Conservation (phyloP, 75 land plant species). For the Sequoia sempervirens region DNA sequence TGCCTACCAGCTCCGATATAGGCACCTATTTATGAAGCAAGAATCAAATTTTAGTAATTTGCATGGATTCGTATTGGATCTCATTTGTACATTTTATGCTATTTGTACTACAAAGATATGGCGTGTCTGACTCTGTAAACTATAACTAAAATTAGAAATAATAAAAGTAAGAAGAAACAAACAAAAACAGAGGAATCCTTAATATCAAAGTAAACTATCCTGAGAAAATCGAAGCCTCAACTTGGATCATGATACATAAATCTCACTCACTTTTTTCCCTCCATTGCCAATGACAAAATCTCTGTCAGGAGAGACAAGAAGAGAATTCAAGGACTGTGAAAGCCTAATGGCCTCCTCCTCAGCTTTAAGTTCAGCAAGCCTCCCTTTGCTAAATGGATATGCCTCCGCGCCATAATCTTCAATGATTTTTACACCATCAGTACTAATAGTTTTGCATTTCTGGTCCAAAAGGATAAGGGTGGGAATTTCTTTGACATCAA, state of each 20-base stretch:
- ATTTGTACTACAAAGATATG: too few relatives aligned
- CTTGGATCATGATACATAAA: not conserved
- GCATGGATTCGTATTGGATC: not conserved
- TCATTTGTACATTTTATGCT: too few relatives aligned
- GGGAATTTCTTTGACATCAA: conserved; percentile 26
- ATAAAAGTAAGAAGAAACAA: too few relatives aligned
- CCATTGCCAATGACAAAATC: conserved; percentile 39
- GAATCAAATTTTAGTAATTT: not conserved
- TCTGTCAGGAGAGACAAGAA: conserved; percentile 22
- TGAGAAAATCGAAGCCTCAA: not conserved
- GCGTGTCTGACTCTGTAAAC: too few relatives aligned
- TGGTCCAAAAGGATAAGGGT: conserved; percentile 19
- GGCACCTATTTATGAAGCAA: conserved; percentile 31
- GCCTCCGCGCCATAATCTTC: conserved; percentile 33
- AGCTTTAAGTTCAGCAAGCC: conserved; percentile 29
- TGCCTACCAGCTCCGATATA: conserved; percentile 63
- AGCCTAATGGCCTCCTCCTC: conserved; percentile 16
- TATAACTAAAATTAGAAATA: too few relatives aligned
- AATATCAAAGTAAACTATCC: not conserved
- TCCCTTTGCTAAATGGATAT: conserved; percentile 35
- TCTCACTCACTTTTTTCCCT: conserved; percentile 27
- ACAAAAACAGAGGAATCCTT: not conserved
- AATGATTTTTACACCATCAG: conserved; percentile 22
- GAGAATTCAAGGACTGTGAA: conserved; percentile 15
- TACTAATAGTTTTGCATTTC: conserved; percentile 12